A percentile compares a stretch with the other conserved stretches of the same genome.
Conservation (phyloP, 2,329 filamentous ascomycete genomes). For the Diplocarpon rosae region DNA sequence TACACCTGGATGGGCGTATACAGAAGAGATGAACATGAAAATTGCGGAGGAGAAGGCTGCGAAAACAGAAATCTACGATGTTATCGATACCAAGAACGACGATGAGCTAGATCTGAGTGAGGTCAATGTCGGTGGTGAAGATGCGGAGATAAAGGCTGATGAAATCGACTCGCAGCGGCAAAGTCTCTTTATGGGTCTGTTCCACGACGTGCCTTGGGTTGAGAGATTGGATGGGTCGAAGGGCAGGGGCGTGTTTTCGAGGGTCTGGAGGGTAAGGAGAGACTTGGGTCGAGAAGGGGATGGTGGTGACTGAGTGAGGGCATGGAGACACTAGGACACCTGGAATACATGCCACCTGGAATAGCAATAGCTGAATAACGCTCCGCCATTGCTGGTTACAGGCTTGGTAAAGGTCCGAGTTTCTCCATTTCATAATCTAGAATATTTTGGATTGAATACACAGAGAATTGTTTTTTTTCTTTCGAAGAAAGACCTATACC, state of each 20-base stretch:
- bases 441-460: no score
- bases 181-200: conserved; percentile 23
- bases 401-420: no score
- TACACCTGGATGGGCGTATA: conserved; percentile 57
- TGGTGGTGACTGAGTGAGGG: conserved; percentile 6
- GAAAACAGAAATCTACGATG: conserved; percentile 1
- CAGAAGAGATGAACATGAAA: conserved; percentile 44
- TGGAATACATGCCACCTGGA: no score
- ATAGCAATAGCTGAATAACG: not conserved
- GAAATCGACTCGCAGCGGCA: not conserved
- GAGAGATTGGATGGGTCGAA: conserved; percentile 44
- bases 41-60: conserved; percentile 4
- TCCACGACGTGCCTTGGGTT: conserved; percentile 43
- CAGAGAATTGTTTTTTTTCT: no score
- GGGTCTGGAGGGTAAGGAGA: conserved; percentile 52
- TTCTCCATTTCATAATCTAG: no score
- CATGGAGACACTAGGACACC: no score
- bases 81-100: no score
- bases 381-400: not conserved
- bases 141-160: no score
- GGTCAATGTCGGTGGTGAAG: no score
- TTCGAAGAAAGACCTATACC: no score
- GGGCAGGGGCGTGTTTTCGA: conserved; percentile 45
- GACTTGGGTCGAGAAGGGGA: conserved; percentile 39
- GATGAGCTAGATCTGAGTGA: no score